Conservation (phyloP, 2,329 filamentous ascomycete genomes). For the Microcyclospora tardicrescens region DNA sequence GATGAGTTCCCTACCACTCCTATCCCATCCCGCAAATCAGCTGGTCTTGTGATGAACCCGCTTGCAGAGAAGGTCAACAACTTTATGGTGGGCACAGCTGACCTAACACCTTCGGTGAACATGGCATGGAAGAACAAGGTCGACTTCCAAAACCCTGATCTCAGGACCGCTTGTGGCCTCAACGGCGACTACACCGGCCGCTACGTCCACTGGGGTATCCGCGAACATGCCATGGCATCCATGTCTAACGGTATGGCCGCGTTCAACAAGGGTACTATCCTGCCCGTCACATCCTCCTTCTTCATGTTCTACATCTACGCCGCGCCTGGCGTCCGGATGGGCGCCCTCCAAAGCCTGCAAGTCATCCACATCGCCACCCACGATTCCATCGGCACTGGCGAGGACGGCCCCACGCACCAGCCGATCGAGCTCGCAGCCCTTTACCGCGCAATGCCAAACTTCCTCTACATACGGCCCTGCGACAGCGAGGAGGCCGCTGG, state of each 20-base stretch:
- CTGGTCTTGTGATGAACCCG: conserved; percentile 31
- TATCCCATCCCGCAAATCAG: conserved; percentile 39
- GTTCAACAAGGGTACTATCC: conserved; percentile 23
- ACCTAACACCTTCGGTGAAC: conserved; percentile 26
- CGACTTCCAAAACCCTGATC: conserved; percentile 34
- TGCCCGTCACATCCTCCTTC: conserved; percentile 26
- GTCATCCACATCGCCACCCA: conserved; percentile 28
- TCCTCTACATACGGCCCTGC: conserved; percentile 25
- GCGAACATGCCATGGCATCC: conserved; percentile 49
- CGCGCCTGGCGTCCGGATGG: conserved; percentile 26
- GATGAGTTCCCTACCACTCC: conserved; percentile 33
- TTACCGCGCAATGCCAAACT: conserved; percentile 27
- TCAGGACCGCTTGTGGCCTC: conserved; percentile 30
- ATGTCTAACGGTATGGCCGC: conserved; percentile 32
- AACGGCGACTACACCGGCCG: conserved; percentile 41
- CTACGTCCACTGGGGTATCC: conserved; percentile 46
- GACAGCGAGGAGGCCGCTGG: conserved; percentile 28
- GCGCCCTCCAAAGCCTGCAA: conserved; percentile 24
- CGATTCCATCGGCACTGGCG: conserved; percentile 25
- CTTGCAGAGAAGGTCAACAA: conserved; percentile 20
- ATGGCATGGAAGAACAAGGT: conserved; percentile 33
- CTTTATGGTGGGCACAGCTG: conserved; percentile 27
- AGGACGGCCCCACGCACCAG: conserved; percentile 28
- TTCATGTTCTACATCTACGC: conserved; percentile 31
- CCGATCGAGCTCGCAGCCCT: conserved; percentile 25